These are phyloP conservation scores for Mycena filopes DNA, from an alignment of 768 basidiomycete genomes.

Conservation along the genomic window DNA sequence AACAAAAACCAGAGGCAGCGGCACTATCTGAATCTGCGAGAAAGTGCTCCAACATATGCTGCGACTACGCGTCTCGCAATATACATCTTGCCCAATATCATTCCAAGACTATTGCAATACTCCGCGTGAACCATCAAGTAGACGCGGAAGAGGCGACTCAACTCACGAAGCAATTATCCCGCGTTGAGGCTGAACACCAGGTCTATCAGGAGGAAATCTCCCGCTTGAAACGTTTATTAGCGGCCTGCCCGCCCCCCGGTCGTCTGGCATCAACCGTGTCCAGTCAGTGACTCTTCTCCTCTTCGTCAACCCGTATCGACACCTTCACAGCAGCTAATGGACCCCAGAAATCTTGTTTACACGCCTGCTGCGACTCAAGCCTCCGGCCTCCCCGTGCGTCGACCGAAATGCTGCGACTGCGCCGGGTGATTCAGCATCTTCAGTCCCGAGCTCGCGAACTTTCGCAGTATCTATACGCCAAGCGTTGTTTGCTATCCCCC, in stretches of 20 bases:
- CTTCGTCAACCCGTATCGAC: neutral
- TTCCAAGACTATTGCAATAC: neutral
- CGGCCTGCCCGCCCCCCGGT: slow-evolving; percentile 20
- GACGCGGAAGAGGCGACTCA: neutral
- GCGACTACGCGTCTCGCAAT: slow-evolving; percentile 3
- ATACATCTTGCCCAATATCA: neutral
- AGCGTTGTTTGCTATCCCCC: slow-evolving; percentile 15
- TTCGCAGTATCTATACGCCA: neutral
- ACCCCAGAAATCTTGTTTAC: neutral
- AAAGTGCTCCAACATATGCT: slow-evolving; percentile 19
- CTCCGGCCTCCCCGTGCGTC: slow-evolving; percentile 5
- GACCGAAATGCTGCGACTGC: slow-evolving; percentile 25
- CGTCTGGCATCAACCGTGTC: neutral
- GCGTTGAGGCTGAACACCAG: neutral
- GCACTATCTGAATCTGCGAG: neutral
- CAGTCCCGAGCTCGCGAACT: slow-evolving; percentile 4
- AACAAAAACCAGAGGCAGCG: neutral
- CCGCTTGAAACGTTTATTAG: slow-evolving; percentile 11
- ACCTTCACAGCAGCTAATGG: neutral
- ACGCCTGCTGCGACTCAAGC: slow-evolving; percentile 20
- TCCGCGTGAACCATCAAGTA: slow-evolving; percentile 2
- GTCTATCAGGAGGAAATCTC: slow-evolving; percentile 17
- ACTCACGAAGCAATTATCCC: slow-evolving; percentile 2
- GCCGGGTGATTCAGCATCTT: slow-evolving; percentile 10
- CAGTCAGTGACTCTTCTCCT: neutral